Base-by-base conservation (phyloP, 2,329 filamentous ascomycete genomes). In the Colletotrichum sp. region DNA sequence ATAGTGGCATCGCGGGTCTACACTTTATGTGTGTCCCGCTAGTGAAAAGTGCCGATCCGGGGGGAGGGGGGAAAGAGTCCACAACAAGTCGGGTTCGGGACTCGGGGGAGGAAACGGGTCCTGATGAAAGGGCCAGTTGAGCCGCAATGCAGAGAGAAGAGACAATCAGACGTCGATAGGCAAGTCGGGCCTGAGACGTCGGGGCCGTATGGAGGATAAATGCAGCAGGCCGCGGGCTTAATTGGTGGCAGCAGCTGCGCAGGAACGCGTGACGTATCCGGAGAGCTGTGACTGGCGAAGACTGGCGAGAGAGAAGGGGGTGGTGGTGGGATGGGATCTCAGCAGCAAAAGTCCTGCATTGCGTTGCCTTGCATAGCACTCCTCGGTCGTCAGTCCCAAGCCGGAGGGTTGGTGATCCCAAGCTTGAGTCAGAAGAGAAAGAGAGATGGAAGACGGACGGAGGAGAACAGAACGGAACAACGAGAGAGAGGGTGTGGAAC, bases 1-100 rank as follows among this genome's bases (percentile, higher is more conserved):
- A 82, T 82, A 68, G 67, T 81, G 71, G 79, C 80, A 81, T 82
- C 74, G 78, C 81, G 79, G 70, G 73, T 65, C 71, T 59, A 62
- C 36, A 57, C 44, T 44, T 63, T 30, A 30, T 52, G 60, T 55
- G 30, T 16, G 21, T 49, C 44, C 44, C 44, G 13, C 28, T 34
- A 26, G 59, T 63, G 18, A 18, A 26, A 30, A 36, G 28, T 32
- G 63, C 16, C 26, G 63, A 55, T 65, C 68, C 44, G n/a, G 44
- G 44, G 8, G 18, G 1, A 18, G 44, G 62, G 64, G 55, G 52
- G 55, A 34, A 52, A 72, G 60, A 24, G n/a, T 36, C 44, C 63
- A 63, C 49, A 65, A n/a, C 39, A 32, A 15, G 36, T 36, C 55
- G 44, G 21, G 21, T 21, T 67, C 30, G 65, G 71, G 39, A 26